Percentiles rank a stretch among this genome's conserved stretches.
Evolutionary conservation across 169 alveolate genomes (phyloP).

Genomic region (Cryptosporidium muris): DNA sequence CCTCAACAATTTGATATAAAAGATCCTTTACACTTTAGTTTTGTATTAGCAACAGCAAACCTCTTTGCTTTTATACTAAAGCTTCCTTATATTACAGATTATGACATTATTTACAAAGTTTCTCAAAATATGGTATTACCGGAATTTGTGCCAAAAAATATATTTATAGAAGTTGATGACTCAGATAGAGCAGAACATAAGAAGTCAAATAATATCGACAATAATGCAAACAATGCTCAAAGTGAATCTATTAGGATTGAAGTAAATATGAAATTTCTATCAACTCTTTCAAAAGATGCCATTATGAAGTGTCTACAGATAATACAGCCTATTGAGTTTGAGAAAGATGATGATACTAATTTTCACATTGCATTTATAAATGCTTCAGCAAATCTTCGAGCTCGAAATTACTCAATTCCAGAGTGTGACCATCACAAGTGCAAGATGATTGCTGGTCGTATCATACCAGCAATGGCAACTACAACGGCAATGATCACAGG

Average conservation of each 20-base stretch:
- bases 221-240: constrained; percentile 22
- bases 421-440: constrained; percentile 92
- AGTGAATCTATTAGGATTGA: constrained; percentile 73
- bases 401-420: constrained; percentile 93
- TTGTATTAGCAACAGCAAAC: constrained; percentile 88
- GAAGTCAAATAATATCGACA: constrained; percentile 40
- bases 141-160: constrained; percentile 74
- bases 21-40: constrained; percentile 86
- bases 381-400: constrained; percentile 96
- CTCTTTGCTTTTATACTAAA: constrained; percentile 87
- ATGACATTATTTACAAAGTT: constrained; percentile 60
- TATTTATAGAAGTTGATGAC: constrained; percentile 86
- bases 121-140: constrained; percentile 73
- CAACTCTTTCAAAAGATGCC: constrained; percentile 72
- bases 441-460: constrained; percentile 98
- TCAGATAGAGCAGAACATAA: constrained; percentile 79
- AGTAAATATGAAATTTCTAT: constrained; percentile 76
- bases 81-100: constrained; percentile 75
- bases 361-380: constrained; percentile 97
- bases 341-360: constrained; percentile 98
- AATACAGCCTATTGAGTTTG: constrained; percentile 91
- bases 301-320: constrained; percentile 70
- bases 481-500: constrained; percentile 99
- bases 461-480: constrained; percentile 99
- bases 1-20: constrained; percentile 87